A percentile compares a stretch with the other conserved stretches of the same genome.
These are phyloP conservation scores for Pestalotiopsis sp. DNA, from an alignment of 2,329 filamentous ascomycete species.

Conservation along the genomic window DNA sequence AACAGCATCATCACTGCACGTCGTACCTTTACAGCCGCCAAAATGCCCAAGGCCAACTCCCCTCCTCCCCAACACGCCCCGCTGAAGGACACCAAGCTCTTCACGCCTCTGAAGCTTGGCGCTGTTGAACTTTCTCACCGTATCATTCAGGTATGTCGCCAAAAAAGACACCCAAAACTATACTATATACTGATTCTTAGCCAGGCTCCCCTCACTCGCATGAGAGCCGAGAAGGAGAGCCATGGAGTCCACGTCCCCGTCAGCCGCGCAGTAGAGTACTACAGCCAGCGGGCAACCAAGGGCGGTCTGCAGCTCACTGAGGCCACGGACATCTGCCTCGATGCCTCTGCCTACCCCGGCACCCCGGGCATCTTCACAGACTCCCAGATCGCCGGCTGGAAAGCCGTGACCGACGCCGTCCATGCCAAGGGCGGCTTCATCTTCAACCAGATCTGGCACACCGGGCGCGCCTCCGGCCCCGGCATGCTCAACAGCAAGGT, in stretches of 20 bases:
- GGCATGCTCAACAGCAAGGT: slow-evolving; percentile 18
- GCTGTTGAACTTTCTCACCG: slow-evolving; percentile 34
- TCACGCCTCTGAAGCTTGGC: slow-evolving; percentile 36
- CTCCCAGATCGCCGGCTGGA: slow-evolving; percentile 57
- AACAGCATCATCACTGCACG: neutral
- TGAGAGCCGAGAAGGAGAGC: slow-evolving; percentile 32
- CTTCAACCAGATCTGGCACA: slow-evolving; percentile 60
- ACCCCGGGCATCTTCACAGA: slow-evolving; percentile 56
- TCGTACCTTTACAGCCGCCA: neutral
- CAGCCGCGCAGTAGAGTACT: slow-evolving; percentile 28
- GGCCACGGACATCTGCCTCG: slow-evolving; percentile 51
- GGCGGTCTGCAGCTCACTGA: slow-evolving; percentile 54
- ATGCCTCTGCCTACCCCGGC: slow-evolving; percentile 47
- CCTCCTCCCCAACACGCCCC: slow-evolving; percentile 13
- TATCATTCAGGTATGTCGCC: slow-evolving; percentile 31
- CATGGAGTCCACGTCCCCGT: slow-evolving; percentile 35
- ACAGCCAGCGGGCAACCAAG: slow-evolving; percentile 21
- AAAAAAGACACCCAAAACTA: slow-evolving; percentile 6
- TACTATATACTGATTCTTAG: neutral
- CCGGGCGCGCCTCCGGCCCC: slow-evolving; percentile 51
- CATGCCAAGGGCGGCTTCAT: slow-evolving; percentile 60
- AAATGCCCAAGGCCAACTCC: slow-evolving; percentile 5
- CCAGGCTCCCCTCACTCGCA: slow-evolving; percentile 30
- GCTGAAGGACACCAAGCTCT: slow-evolving; percentile 30
- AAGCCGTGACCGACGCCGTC: slow-evolving; percentile 56